Evolutionary conservation across 768 basidiomycete species (phyloP), one percentile per base, ranked within the genome.

Genomic region (Tephrocybe sp.): DNA sequence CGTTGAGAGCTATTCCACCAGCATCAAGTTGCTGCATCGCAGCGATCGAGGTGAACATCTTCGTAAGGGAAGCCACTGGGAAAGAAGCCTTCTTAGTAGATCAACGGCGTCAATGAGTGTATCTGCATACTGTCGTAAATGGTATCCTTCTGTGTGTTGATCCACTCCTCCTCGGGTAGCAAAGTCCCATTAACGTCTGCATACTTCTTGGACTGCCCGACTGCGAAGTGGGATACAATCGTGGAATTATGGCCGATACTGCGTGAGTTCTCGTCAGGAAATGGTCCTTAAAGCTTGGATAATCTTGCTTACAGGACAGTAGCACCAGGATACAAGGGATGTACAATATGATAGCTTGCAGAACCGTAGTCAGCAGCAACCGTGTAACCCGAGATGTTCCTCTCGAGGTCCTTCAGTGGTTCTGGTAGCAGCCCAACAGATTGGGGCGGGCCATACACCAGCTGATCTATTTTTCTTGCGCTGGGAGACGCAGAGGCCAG

Each of bases 21-120:
- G 50, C 46, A 11, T 66, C 65, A 28, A 66, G 50, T 48, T 66
- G 65, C 32, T 66, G 63, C 50, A 66, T 45, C 4, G 59, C 61
- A 1, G 57, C 55, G 25, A 66, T 62, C 25, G 63, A 58, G 3
- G 63, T 65, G 44, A 66, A 65, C 58, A 66, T 48, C 45, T 66
- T 66, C 28, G 65, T 65, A 38, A 66, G 51, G n/a, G 65, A 66
- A 2, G 65, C 65, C 65, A 66, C 65, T 66, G 32, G 34, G 14
- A 18, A 33, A 18, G 20, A 45, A 23, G 26, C n/a, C n/a, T n/a
- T n/a, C n/a, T n/a, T n/a, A n/a, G n/a, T n/a, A n/a, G n/a, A n/a
- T n/a, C n/a, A n/a, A n/a, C n/a, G n/a, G n/a, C n/a, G n/a, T n/a
- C n/a, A n/a, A n/a, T n/a, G n/a, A n/a, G n/a, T n/a, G 59, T 59